Evolutionary conservation across 768 basidiomycete genomes (phyloP), one percentile per base, ranked within the genome.

Genomic region (Cystobasidium onofrii): DNA sequence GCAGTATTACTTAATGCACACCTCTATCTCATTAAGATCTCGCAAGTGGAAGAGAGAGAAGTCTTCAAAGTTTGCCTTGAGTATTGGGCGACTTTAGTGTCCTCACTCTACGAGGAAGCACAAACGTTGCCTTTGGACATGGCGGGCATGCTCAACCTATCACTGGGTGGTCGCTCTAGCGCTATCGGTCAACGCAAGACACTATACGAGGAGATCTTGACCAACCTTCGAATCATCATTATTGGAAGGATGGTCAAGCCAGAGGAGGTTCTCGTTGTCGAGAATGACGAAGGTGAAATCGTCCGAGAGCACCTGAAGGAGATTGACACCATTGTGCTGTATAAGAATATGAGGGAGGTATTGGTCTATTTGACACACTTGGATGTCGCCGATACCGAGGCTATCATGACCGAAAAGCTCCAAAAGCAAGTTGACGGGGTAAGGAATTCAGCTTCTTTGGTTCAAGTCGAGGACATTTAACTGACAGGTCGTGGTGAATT

Each of bases 241-340:
- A 95, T 98, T 77, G 95, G 97, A 83, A 87, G 91, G 78, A 99
- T 99, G 96, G 96, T 97, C 76, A 99, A 98, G 81, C 96, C 96
- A 3, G 96, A 99, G 81, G 96, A 99, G 86, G 95, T 46, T 7
- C 84, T 99, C 61, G 94, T 98, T 76, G 96, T 97, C 29, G 96
- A 98, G 83, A 98, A 99, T 79, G 96, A 99, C 76, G 96, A 99
- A 81, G 96, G 96, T 74, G 96, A 99, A 84, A 96, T 98, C 75
- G 96, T 99, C 13, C 88, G 96, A 75, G 96, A 99, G 81, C 97
- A 97, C 82, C 73, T 78, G 64, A 84, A 98, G 84, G 96, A 99
- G 83, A 88, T 84, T 79, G 96, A 99, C 81, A 99, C 96, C 54
- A 98, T 98, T 78, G 94, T 97, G 27, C 85, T 99, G 34, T 99